These are phyloP conservation scores for Prillingera fragicola DNA, from an alignment of 1,284 basidiomycete species.

Conservation along the genomic window DNA sequence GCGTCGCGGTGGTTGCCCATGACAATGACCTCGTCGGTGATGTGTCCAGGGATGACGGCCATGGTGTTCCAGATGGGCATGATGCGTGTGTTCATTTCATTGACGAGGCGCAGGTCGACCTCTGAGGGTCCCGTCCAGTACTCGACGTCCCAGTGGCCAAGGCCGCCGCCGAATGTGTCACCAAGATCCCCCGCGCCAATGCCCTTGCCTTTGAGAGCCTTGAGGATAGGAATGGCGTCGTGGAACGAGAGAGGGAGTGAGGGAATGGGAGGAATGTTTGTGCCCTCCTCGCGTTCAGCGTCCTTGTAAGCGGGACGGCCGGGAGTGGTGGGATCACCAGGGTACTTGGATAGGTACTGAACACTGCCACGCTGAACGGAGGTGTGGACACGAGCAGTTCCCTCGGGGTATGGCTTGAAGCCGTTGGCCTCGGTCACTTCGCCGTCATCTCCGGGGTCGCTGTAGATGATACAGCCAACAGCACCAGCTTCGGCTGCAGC, in stretches of 20 bases:
- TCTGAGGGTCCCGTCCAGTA: slow-evolving; percentile 54
- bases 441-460: slow-evolving; percentile 84
- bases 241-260: slow-evolving; percentile 56
- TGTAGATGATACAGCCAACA: slow-evolving; percentile 63
- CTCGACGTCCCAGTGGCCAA: slow-evolving; percentile 48
- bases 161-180: slow-evolving; percentile 50
- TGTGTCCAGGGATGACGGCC: slow-evolving; percentile 80
- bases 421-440: slow-evolving; percentile 72
- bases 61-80: slow-evolving; percentile 63
- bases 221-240: slow-evolving; percentile 52
- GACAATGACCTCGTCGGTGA: slow-evolving; percentile 77
- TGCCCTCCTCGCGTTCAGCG: slow-evolving; percentile 62
- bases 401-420: slow-evolving; percentile 70
- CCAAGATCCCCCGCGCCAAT: slow-evolving; percentile 42
- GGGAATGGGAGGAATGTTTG: slow-evolving; percentile 74
- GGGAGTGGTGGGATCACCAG: slow-evolving; percentile 63
- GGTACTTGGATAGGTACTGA: slow-evolving; percentile 65
- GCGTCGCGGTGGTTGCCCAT: slow-evolving; percentile 79
- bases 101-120: slow-evolving; percentile 48
- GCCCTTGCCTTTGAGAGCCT: slow-evolving; percentile 44
- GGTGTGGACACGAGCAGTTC: slow-evolving; percentile 77
- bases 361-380: slow-evolving; percentile 81
- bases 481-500: slow-evolving; percentile 75
- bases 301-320: slow-evolving; percentile 81
- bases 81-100: slow-evolving; percentile 65